Percentiles rank a stretch among this genome's conserved stretches.
These are phyloP conservation scores for Cupressus sempervirens DNA, from an alignment of 75 land plant species.

Conservation along the genomic window DNA sequence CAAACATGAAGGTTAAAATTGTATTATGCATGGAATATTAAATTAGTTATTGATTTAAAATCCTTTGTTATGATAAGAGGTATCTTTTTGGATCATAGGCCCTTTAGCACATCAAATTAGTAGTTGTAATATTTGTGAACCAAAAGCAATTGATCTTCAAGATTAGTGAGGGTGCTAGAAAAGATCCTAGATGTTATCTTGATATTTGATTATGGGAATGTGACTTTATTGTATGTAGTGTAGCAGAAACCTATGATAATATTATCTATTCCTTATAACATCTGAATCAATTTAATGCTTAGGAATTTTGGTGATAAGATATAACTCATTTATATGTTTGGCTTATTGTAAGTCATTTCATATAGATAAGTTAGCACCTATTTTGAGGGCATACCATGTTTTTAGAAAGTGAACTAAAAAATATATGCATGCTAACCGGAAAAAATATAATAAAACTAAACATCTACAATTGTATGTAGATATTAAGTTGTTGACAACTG, in stretches of 20 bases:
- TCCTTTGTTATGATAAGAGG: background rate
- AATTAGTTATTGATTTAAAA: background rate
- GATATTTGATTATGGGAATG: background rate
- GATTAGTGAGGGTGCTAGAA: background rate
- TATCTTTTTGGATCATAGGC: background rate
- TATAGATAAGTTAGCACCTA: background rate
- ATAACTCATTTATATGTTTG: background rate
- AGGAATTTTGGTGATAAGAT: background rate
- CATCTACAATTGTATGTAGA: no score
- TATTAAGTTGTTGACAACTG: no score
- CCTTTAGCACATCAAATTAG: background rate
- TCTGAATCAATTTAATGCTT: background rate
- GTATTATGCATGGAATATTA: background rate
- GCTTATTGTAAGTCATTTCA: background rate
- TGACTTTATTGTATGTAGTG: background rate
- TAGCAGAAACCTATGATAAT: background rate
- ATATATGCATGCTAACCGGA: no score
- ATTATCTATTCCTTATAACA: background rate
- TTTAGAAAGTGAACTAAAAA: no score
- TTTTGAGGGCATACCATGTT: background rate
- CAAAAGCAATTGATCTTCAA: background rate
- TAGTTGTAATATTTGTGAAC: background rate
- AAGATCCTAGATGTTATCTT: background rate
- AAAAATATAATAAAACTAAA: no score
- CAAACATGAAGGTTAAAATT: background rate